Conservation (phyloP, 2,329 filamentous ascomycete species). For the Paraphaeosphaeria minitans region DNA sequence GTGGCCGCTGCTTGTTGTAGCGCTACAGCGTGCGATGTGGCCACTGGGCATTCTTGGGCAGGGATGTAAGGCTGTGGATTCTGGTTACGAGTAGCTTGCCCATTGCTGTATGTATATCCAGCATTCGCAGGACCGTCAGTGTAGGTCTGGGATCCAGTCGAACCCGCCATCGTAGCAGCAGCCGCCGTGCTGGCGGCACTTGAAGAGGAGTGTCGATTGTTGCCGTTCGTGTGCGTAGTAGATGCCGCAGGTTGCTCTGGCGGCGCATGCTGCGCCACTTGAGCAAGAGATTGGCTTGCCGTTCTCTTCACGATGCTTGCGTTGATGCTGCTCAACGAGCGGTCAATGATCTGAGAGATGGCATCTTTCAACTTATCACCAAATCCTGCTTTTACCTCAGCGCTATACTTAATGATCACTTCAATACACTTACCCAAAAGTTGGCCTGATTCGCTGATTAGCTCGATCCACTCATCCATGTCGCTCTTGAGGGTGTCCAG, state of each 20-base stretch:
- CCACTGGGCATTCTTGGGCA: slow-evolving; percentile 34
- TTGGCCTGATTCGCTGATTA: slow-evolving; percentile 69
- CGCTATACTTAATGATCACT: background rate
- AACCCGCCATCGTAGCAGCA: slow-evolving; percentile 22
- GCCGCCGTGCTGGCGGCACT: slow-evolving; percentile 24
- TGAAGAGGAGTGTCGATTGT: slow-evolving; percentile 33
- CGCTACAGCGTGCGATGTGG: slow-evolving; percentile 36
- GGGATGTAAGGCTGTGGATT: slow-evolving; percentile 36
- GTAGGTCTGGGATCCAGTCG: slow-evolving; percentile 29
- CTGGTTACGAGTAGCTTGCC: slow-evolving; percentile 25
- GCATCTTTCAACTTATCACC: slow-evolving; percentile 55
- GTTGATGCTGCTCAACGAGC: slow-evolving; percentile 54
- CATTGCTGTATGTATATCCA: slow-evolving; percentile 34
- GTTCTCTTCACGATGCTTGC: slow-evolving; percentile 51
- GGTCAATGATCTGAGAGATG: slow-evolving; percentile 56
- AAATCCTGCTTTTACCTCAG: slow-evolving; percentile 47
- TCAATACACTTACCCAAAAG: slow-evolving; percentile 65
- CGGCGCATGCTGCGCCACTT: slow-evolving; percentile 41
- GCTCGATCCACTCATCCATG: slow-evolving; percentile 71
- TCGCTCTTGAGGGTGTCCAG: slow-evolving; percentile 66
- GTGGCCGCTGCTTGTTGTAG: slow-evolving; percentile 33
- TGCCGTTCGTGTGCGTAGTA: slow-evolving; percentile 29
- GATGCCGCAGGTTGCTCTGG: slow-evolving; percentile 24
- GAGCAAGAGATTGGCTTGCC: slow-evolving; percentile 51
- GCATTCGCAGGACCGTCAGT: slow-evolving; percentile 19